These are phyloP conservation scores for Pseudocercospora pini-densiflorae DNA, from an alignment of 2,329 filamentous ascomycete genomes.

Conservation along the genomic window DNA sequence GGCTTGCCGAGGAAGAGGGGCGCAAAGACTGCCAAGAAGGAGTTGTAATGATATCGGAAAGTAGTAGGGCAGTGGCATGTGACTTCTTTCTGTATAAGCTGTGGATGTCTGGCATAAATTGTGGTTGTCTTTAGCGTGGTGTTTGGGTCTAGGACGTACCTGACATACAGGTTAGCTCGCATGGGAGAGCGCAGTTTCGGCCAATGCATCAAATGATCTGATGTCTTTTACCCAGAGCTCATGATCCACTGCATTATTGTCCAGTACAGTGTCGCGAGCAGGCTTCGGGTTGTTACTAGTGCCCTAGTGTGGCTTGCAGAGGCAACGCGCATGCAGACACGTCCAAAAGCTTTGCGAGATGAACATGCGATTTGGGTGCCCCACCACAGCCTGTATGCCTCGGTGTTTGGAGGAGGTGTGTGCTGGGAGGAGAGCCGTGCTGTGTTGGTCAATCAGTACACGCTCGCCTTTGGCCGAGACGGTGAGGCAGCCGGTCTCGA, in stretches of 20 bases:
- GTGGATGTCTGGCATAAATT: neutral
- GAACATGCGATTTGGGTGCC: neutral
- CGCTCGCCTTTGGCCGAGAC: too few relatives aligned
- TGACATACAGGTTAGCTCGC: neutral
- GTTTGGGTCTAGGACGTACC: constrained; percentile 2
- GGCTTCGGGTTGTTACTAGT: neutral
- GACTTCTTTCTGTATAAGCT: neutral
- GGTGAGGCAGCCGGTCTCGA: neutral
- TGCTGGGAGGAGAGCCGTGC: neutral
- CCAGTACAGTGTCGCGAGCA: neutral
- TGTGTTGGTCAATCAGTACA: too few relatives aligned
- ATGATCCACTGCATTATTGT: neutral
- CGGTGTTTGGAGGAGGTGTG: neutral
- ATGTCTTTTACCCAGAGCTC: neutral
- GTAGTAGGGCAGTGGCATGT: neutral
- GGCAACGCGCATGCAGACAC: neutral
- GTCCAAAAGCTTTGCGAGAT: too few relatives aligned
- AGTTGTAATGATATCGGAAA: neutral
- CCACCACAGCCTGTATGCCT: neutral
- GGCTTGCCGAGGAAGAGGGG: constrained; percentile 27
- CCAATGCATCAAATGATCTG: neutral
- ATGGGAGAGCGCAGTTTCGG: neutral
- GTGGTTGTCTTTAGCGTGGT: constrained; percentile 7
- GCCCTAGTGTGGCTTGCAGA: neutral
- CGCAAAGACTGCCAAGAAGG: constrained; percentile 14